Base-by-base conservation (phyloP, 1,284 basidiomycete genomes). In the Trichosporon coremiiforme region DNA sequence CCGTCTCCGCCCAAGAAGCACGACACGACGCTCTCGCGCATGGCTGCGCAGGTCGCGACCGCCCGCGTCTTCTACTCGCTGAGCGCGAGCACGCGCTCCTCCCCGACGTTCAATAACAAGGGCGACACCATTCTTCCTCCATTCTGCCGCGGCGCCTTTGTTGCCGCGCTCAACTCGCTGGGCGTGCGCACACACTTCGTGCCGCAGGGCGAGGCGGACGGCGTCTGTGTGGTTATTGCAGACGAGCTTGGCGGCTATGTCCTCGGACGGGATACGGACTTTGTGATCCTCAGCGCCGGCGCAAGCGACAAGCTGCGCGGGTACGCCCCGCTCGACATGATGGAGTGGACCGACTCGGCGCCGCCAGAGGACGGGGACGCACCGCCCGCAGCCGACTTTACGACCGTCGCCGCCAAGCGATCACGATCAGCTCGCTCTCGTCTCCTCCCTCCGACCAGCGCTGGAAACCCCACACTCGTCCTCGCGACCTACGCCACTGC, bases 151-250 rank as follows among this genome's bases (percentile, higher is more conserved):
- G 81, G 86, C 15, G 86, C 88, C 1, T 91, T 90, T 76, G 81
- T 92, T 1, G 85, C 88, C 65, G 88, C 89, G 1, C 84, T 94
- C 1, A 75, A 85, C 62, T 74, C 80, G 0, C 77, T 91, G 4
- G 78, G 83, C 33, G 77, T 84, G 33, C 75, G 76, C 5, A 77
- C 75, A 12, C 77, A 77, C 65, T 76, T 78, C 79, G 90, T 91
- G 67, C 92, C 94, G 0, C 89, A 93, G 72, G 91, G 90, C 76
- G 94, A 97, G 81, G 93, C 90, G 3, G 94, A 97, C 82, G 91
- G 91, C 2, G 91, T 89, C 71, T 91, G 91, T 38, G 93, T 95
- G 2, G 90, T 91, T 70, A 85, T 95, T 15, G 94, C 94, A 0
- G 91, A 89, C 9, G 85, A 87, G 67, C 79, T 92, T 6, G 87